Conservation (phyloP, 441 rosid genomes). For the Bocquillonia castaneifolia region DNA sequence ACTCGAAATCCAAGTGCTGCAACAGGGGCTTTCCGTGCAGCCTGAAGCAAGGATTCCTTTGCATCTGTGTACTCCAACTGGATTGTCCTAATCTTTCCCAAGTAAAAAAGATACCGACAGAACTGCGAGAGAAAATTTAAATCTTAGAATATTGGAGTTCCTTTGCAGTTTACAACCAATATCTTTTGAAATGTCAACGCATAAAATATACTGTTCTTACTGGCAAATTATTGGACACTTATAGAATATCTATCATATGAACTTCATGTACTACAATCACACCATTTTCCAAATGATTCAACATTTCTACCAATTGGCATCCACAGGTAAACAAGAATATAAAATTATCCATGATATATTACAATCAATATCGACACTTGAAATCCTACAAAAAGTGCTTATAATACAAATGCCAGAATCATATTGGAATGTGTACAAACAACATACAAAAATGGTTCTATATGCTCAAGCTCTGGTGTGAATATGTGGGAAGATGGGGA, state of each 20-base stretch:
- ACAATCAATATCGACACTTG: neutral
- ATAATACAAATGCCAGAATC: no score
- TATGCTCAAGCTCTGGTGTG: no score
- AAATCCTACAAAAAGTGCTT: neutral
- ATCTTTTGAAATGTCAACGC: constrained; percentile 3
- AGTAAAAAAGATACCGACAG: constrained; percentile 64
- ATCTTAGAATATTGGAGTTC: constrained; percentile 6
- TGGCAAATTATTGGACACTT: neutral
- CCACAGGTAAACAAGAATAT: neutral
- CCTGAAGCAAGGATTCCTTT: constrained; percentile 70
- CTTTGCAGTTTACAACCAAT: neutral
- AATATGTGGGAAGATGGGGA: no score
- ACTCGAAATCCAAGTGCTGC: constrained; percentile 74
- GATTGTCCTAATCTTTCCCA: constrained; percentile 72
- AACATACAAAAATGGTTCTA: no score
- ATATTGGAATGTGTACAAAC: no score
- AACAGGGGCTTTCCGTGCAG: constrained; percentile 66
- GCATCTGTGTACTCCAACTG: constrained; percentile 81
- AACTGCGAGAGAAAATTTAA: constrained; percentile 39
- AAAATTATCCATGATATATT: neutral
- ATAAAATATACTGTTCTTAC: neutral
- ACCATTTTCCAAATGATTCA: constrained; percentile 6
- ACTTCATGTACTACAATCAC: neutral
- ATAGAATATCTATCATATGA: neutral
- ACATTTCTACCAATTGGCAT: neutral